Percentiles rank a stretch among this genome's conserved stretches.
Conservation (phyloP, 768 basidiomycete genomes). For the Crepidotus variabilis region DNA sequence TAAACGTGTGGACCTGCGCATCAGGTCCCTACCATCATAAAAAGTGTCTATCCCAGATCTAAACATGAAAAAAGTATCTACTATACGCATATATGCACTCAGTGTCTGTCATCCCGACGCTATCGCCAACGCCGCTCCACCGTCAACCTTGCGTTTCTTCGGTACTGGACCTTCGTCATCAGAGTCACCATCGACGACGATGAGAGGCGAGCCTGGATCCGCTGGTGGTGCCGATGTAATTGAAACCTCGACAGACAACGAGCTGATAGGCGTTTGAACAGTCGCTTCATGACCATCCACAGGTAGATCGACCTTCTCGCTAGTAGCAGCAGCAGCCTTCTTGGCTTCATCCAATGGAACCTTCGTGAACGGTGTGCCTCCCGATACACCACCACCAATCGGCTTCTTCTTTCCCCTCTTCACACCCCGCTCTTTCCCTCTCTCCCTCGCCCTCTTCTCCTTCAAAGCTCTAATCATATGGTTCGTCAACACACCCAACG, state of each 20-base stretch:
- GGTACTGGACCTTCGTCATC: conserved; percentile 50
- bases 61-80: no score
- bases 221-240: conserved; percentile 24
- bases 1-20: no score
- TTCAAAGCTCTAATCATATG: conserved; percentile 86
- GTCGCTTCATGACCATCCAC: not conserved
- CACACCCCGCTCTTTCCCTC: conserved; percentile 39
- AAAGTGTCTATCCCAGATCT: no score
- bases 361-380: conserved; percentile 41
- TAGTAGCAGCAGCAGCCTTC: conserved; percentile 9
- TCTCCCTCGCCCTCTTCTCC: conserved; percentile 53
- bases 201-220: conserved; percentile 48
- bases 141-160: conserved; percentile 54
- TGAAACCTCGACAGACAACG: not conserved
- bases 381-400: conserved; percentile 11
- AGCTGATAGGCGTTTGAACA: not conserved
- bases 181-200: conserved; percentile 63
- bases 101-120: no score
- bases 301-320: conserved; percentile 6
- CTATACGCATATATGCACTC: no score
- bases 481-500: conserved; percentile 75
- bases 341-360: conserved; percentile 30
- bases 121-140: conserved; percentile 14
- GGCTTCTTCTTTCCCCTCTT: conserved; percentile 25
- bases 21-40: no score